phyloP scores from a whole-genome alignment of 768 basidiomycete genomes.

The Tulasnella sp. region DNA sequence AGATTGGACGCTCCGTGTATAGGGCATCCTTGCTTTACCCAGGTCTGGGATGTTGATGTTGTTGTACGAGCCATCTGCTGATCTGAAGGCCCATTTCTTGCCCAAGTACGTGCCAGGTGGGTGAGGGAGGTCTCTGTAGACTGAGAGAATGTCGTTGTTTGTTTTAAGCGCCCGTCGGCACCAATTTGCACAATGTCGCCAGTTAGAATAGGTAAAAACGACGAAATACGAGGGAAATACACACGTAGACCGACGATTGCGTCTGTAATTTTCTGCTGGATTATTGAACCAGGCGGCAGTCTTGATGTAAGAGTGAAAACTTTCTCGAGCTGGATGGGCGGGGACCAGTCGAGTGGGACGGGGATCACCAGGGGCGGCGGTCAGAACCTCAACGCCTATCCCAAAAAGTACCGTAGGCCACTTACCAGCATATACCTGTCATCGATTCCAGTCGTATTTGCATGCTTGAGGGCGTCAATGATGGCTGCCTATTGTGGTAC shows the following conservation, averaged over 20 bases:
- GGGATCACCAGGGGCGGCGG: not conserved
- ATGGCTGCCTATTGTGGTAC: not conserved
- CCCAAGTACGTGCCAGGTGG: conserved; percentile 52
- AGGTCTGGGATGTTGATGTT: conserved; percentile 60
- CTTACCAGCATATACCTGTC: conserved; percentile 54
- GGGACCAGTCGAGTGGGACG: conserved; percentile 32
- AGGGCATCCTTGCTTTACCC: conserved; percentile 71
- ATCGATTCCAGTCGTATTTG: conserved; percentile 40
- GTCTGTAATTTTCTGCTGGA: conserved; percentile 39
- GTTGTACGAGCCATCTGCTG: conserved; percentile 71
- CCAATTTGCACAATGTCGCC: conserved; percentile 16
- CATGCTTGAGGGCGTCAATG: conserved; percentile 41
- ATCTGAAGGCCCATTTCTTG: conserved; percentile 33
- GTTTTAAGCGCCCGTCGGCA: conserved; percentile 5
- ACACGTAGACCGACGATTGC: conserved; percentile 48
- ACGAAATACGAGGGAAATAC: conserved; percentile 29
- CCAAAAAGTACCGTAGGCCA: conserved; percentile 26
- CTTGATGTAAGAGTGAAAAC: conserved; percentile 53
- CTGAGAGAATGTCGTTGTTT: conserved; percentile 32
- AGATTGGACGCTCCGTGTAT: conserved; percentile 69
- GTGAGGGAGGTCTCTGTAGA: conserved; percentile 75
- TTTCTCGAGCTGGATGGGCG: conserved; percentile 47
- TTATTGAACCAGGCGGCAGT: conserved; percentile 32
- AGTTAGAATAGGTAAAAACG: not conserved
- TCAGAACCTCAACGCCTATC: not conserved